phyloP scores from a whole-genome alignment of 2,329 filamentous ascomycete species.

The Neopestalotiopsis rosae region DNA sequence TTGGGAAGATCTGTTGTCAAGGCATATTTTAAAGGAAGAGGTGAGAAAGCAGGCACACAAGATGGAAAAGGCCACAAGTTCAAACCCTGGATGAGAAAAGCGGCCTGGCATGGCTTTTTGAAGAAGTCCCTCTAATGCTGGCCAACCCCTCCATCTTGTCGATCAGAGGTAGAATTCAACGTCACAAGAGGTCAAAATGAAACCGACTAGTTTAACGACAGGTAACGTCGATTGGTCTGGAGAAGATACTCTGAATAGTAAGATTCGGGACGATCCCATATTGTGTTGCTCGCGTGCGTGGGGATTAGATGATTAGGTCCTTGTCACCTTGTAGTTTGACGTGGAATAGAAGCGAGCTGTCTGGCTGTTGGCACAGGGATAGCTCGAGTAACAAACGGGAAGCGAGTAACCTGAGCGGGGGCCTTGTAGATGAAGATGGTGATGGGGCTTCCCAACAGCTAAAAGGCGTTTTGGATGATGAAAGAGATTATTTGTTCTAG shows the following conservation, averaged over 20 bases:
- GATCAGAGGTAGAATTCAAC: conserved; percentile 5
- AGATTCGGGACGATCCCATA: conserved; percentile 16
- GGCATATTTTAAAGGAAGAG: not conserved
- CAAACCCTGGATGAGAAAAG: not conserved
- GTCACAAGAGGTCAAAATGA: conserved; percentile 16
- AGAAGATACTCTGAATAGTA: conserved; percentile 17
- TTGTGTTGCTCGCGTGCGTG: not conserved
- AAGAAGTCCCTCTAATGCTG: not conserved
- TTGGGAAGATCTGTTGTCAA: not conserved
- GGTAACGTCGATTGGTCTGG: conserved; percentile 18
- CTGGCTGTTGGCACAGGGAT: conserved; percentile 10
- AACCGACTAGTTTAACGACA: conserved; percentile 17
- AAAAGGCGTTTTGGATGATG: too few relatives aligned
- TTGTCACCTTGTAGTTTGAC: not conserved
- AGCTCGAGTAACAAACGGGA: not conserved
- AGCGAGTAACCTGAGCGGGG: not conserved
- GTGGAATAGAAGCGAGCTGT: not conserved
- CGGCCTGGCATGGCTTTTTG: not conserved
- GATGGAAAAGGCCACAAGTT: not conserved
- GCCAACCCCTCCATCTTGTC: conserved; percentile 10
- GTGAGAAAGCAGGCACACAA: not conserved
- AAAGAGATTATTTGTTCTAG: too few relatives aligned
- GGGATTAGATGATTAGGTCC: not conserved
- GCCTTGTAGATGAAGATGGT: not conserved
- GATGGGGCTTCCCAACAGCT: not conserved